phyloP scores from a whole-genome alignment of 225 moss, liverwort and hornwort genomes.

The Marchantia paleacea region DNA sequence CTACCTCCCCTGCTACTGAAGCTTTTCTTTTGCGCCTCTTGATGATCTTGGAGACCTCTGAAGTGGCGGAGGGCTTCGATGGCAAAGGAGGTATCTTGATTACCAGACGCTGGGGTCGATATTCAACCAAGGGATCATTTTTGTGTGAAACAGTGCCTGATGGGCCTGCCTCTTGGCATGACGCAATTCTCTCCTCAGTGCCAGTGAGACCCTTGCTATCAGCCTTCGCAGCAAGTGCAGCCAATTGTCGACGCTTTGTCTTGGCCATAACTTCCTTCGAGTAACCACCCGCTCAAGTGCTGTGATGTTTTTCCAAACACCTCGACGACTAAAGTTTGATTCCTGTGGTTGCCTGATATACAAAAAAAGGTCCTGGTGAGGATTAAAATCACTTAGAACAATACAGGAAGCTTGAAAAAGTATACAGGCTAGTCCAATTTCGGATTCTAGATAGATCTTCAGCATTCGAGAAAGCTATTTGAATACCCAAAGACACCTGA shows the following conservation, averaged over 20 bases:
- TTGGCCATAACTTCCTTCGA: conserved; percentile 37
- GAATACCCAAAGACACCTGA: background rate
- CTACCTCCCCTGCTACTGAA: conserved; percentile 2
- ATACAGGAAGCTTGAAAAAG: background rate
- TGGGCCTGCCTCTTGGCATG: conserved; percentile 24
- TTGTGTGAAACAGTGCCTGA: conserved; percentile 15
- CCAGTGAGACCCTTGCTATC: conserved; percentile 28
- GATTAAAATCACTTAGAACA: background rate
- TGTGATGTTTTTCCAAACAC: background rate
- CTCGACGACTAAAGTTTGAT: background rate
- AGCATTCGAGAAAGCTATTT: background rate
- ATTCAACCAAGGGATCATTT: conserved; percentile 36
- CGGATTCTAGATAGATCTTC: background rate
- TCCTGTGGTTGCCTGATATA: conserved; percentile 18
- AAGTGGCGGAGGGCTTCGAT: conserved; percentile 12
- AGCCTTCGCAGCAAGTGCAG: conserved; percentile 43
- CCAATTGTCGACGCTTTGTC: conserved; percentile 48
- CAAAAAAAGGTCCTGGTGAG: background rate
- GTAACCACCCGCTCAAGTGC: background rate
- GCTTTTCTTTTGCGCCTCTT: conserved; percentile 26
- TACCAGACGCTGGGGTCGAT: conserved; percentile 38
- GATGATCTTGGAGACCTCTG: background rate
- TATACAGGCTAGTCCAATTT: background rate
- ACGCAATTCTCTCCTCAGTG: conserved; percentile 28
- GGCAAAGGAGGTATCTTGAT: conserved; percentile 48